Evolutionary conservation across 257 asterid species (phyloP).

Genomic region (Haberlea rhodopensis): DNA sequence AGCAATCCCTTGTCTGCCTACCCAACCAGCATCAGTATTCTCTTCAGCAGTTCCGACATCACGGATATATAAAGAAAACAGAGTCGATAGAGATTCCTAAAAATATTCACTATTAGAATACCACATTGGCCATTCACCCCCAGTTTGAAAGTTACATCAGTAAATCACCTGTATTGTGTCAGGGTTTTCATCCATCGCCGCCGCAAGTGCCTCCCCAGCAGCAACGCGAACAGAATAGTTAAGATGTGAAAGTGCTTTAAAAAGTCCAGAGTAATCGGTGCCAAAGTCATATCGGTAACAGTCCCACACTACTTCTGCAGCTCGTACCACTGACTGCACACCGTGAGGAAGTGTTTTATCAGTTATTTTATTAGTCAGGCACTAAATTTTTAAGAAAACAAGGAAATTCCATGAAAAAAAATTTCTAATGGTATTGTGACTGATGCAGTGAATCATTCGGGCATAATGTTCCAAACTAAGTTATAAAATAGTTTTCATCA

Average conservation of each 20-base stretch:
- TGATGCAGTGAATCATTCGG: too few species aligned
- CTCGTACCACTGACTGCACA: conserved; percentile 79
- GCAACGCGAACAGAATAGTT: conserved; percentile 87
- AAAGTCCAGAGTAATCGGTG: conserved; percentile 82
- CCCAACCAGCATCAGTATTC: conserved; percentile 74
- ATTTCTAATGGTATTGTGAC: too few species aligned
- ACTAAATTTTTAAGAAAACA: conserved; percentile 7
- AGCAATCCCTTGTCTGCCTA: conserved; percentile 96
- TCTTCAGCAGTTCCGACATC: conserved; percentile 61
- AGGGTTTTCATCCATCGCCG: conserved; percentile 97
- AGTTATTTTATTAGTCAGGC: conserved; percentile 12
- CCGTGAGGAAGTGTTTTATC: conserved; percentile 12
- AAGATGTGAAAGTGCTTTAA: conserved; percentile 78
- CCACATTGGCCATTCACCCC: conserved; percentile 19
- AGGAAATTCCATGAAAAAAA: background rate
- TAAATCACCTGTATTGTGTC: conserved; percentile 75
- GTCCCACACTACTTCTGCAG: conserved; percentile 95
- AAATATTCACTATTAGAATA: conserved; percentile 27
- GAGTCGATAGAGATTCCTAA: conserved; percentile 85
- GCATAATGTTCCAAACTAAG: too few species aligned
- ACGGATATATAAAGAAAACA: conserved; percentile 81
- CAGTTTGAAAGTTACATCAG: conserved; percentile 15
- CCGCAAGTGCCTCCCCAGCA: conserved; percentile 96
- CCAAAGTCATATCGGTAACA: conserved; percentile 83
- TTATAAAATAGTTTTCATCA: conserved; percentile 1